phyloP scores from a whole-genome alignment of 768 basidiomycete genomes.

The Xerocomellus intermedius region DNA sequence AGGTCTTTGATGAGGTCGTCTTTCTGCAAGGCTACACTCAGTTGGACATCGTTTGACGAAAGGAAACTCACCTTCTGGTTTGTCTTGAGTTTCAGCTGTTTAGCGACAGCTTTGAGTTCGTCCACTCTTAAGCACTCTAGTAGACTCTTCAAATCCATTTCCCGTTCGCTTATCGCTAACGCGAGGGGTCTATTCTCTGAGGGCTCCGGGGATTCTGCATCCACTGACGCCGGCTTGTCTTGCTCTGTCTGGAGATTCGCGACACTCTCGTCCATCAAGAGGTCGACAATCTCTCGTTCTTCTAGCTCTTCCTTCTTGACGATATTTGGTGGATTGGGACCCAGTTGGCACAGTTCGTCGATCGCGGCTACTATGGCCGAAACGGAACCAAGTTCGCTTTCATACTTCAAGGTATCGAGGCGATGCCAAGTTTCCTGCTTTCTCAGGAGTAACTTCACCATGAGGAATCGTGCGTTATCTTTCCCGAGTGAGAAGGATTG shows the following conservation, averaged over 20 bases:
- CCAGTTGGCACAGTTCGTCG: slow-evolving; percentile 39
- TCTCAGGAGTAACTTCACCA: slow-evolving; percentile 61
- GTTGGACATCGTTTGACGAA: neutral
- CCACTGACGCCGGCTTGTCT: slow-evolving; percentile 4
- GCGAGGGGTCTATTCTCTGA: slow-evolving; percentile 18
- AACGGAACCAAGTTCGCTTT: slow-evolving; percentile 39
- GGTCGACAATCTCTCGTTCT: slow-evolving; percentile 36
- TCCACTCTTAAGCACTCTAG: slow-evolving; percentile 43
- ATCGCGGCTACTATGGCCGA: slow-evolving; percentile 41
- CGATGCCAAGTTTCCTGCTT: slow-evolving; percentile 57
- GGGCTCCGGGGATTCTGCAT: neutral
- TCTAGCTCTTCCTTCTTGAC: slow-evolving; percentile 19
- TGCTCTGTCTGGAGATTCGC: slow-evolving; percentile 3
- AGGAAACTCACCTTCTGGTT: slow-evolving; percentile 31
- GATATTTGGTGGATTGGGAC: slow-evolving; percentile 1
- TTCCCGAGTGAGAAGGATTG: slow-evolving; percentile 8
- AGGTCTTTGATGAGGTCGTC: slow-evolving; percentile 35
- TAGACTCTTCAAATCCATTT: slow-evolving; percentile 41
- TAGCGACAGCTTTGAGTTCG: slow-evolving; percentile 45
- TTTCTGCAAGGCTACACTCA: slow-evolving; percentile 29
- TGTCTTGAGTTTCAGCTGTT: slow-evolving; percentile 42
- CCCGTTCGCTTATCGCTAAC: slow-evolving; percentile 41
- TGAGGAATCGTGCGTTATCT: slow-evolving; percentile 61
- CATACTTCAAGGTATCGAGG: slow-evolving; percentile 43
- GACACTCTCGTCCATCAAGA: slow-evolving; percentile 30